Percentiles rank a stretch among this genome's conserved stretches.
phyloP scores from a whole-genome alignment of 306 rosid species.

The Nissolia schottii region DNA sequence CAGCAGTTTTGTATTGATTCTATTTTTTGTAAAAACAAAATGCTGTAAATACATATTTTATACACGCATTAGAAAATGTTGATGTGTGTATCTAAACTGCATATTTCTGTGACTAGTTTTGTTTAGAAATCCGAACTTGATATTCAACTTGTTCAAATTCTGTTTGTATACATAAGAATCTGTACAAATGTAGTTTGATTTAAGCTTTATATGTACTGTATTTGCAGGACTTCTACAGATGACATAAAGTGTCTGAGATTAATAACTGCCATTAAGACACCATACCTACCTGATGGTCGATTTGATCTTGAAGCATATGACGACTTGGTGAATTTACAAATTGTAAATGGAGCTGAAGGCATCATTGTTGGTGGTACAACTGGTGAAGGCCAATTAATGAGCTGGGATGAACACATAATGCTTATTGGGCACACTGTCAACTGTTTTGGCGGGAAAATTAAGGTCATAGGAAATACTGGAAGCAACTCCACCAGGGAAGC shows the following conservation, averaged over 20 bases:
- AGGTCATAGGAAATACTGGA: conserved; percentile 91
- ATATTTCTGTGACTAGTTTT: neutral
- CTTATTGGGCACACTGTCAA: conserved; percentile 88
- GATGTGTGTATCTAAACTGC: neutral
- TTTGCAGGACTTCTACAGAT: conserved; percentile 76
- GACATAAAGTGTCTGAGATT: conserved; percentile 69
- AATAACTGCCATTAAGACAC: conserved; percentile 91
- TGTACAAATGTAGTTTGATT: neutral
- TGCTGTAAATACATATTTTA: neutral
- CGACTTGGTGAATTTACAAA: conserved; percentile 69
- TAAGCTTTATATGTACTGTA: neutral
- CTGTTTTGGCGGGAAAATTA: conserved; percentile 83
- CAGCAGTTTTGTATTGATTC: neutral
- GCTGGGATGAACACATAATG: conserved; percentile 98
- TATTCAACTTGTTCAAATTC: neutral
- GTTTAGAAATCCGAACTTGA: neutral
- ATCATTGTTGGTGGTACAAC: conserved; percentile 95
- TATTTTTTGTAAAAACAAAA: neutral
- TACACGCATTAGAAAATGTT: neutral
- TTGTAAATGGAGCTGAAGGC: conserved; percentile 68
- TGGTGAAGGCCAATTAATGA: conserved; percentile 94
- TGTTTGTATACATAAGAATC: neutral
- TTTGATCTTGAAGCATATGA: conserved; percentile 96
- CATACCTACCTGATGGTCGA: conserved; percentile 95
- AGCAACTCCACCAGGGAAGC: conserved; percentile 96